Evolutionary conservation across 257 asterid species (phyloP).

Genomic region (Nicotiana undulata): DNA sequence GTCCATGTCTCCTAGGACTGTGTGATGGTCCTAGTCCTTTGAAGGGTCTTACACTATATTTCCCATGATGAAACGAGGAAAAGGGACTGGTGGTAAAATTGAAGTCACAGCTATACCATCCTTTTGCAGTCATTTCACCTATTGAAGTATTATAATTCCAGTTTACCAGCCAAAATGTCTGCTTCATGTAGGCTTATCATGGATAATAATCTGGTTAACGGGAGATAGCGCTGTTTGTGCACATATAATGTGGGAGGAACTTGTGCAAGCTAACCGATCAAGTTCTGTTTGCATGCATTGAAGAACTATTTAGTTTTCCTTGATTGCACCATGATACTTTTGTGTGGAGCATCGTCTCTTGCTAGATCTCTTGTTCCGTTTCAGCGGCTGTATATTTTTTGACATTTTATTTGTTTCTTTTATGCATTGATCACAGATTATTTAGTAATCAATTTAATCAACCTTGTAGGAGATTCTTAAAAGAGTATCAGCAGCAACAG

Average conservation of each 20-base stretch:
- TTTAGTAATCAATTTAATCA: not conserved
- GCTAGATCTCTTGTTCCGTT: constrained; percentile 8
- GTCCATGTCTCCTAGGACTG: not conserved
- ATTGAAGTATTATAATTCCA: not conserved
- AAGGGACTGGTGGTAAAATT: not conserved
- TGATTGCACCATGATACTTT: not conserved
- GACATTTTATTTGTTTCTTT: constrained; percentile 1
- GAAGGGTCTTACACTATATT: not conserved
- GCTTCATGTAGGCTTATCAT: not conserved
- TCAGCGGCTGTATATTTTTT: constrained; percentile 8
- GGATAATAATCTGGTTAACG: not conserved
- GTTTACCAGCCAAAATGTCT: not conserved
- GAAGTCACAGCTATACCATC: not conserved
- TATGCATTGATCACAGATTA: constrained; percentile 11
- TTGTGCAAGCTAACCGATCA: not conserved
- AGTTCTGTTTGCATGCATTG: not conserved
- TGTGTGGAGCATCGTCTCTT: not conserved
- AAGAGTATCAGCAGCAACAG: constrained; percentile 50
- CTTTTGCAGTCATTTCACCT: not conserved
- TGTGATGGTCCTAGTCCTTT: not conserved
- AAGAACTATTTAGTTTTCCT: not conserved
- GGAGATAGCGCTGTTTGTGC: not conserved
- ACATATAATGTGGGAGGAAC: not conserved
- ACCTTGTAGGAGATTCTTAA: constrained; percentile 53
- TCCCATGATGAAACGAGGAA: not conserved